Percentiles rank a stretch among this genome's conserved stretches.
phyloP scores from a whole-genome alignment of 1,284 basidiomycete species.

The Ganoderma lucidum region DNA sequence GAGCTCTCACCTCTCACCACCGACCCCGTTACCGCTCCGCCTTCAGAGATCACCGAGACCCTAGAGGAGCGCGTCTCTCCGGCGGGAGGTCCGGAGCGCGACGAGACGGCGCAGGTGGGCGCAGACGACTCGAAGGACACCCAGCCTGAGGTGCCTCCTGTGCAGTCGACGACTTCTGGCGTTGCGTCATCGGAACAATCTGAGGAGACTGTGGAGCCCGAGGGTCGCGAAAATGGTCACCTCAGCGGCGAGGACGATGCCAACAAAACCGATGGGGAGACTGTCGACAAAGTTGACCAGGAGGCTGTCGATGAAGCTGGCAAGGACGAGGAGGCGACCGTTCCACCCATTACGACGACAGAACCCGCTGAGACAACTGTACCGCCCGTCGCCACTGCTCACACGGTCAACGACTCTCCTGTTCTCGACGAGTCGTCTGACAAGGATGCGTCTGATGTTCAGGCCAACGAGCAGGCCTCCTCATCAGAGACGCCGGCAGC shows the following conservation, averaged over 20 bases:
- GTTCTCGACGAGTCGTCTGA: background rate
- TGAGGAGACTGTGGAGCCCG: background rate
- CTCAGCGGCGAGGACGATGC: background rate
- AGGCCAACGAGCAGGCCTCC: background rate
- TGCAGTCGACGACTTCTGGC: background rate
- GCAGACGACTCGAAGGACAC: background rate
- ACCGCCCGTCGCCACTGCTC: background rate
- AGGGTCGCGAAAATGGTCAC: background rate
- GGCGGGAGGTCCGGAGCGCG: too few species aligned
- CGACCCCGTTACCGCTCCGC: background rate
- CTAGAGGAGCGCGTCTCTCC: background rate
- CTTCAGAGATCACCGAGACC: background rate
- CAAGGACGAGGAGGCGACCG: background rate
- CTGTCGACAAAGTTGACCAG: background rate
- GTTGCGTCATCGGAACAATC: background rate
- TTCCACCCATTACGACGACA: background rate
- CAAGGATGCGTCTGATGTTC: background rate
- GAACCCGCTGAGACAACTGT: background rate
- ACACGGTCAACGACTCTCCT: background rate
- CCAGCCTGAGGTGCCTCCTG: background rate
- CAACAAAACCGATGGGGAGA: background rate
- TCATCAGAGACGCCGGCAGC: background rate
- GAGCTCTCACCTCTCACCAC: background rate
- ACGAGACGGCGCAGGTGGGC: background rate
- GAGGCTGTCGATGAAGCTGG: background rate